phyloP scores from a whole-genome alignment of 768 basidiomycete genomes.

The Naganishia onofrii region DNA sequence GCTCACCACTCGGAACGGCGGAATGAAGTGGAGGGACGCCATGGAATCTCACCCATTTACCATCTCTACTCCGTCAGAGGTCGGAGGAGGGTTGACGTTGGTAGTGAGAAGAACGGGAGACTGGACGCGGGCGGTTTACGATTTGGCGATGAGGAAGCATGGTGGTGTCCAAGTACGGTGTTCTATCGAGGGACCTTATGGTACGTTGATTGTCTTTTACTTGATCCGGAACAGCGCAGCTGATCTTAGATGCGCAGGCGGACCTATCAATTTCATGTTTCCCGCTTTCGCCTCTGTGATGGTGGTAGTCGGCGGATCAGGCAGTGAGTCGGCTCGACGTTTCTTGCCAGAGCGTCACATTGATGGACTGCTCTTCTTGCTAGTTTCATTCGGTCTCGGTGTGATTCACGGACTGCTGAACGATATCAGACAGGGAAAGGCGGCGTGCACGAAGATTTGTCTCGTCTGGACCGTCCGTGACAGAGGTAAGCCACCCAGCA shows the following conservation, averaged over 20 bases:
- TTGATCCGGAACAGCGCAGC: not conserved
- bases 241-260: constrained; percentile 17
- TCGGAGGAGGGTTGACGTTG: constrained; percentile 13
- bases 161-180: constrained; percentile 17
- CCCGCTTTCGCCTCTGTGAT: constrained; percentile 32
- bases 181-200: constrained; percentile 33
- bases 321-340: constrained; percentile 12
- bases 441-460: constrained; percentile 20
- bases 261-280: constrained; percentile 32
- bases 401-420: constrained; percentile 30
- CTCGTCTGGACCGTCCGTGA: constrained; percentile 34
- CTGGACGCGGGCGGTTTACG: constrained; percentile 34
- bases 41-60: constrained; percentile 36
- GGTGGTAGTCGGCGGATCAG: constrained; percentile 35
- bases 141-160: constrained; percentile 11
- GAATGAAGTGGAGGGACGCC: constrained; percentile 26
- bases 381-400: constrained; percentile 32
- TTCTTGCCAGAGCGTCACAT: not conserved
- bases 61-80: constrained; percentile 22
- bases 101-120: constrained; percentile 32
- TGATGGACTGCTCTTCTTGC: not conserved
- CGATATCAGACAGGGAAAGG: constrained; percentile 26
- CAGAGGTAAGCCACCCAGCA: constrained; percentile 23
- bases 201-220: constrained; percentile 4
- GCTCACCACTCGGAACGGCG: constrained; percentile 12